Evolutionary conservation across 2,329 filamentous ascomycete genomes (phyloP).

Genomic region (Thermothelomyces thermophilus): DNA sequence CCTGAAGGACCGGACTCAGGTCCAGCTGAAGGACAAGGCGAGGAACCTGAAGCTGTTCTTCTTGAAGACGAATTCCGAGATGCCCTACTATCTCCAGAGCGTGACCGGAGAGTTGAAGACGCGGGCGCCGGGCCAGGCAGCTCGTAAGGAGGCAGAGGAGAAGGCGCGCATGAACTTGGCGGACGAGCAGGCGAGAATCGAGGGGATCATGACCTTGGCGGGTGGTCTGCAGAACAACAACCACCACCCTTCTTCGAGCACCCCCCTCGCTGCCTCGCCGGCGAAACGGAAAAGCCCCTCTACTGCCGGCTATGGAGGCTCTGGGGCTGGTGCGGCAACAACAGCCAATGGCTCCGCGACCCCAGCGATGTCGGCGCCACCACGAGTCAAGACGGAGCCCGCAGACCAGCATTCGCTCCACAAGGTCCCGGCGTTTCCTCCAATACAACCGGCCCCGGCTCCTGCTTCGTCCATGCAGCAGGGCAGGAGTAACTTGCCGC

Average conservation of each 20-base stretch:
- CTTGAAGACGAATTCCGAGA: conserved; percentile 83
- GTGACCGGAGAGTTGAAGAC: conserved; percentile 89
- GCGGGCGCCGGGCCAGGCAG: conserved; percentile 67
- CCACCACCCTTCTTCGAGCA: conserved; percentile 13
- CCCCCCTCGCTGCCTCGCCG: conserved; percentile 10
- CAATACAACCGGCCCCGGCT: conserved; percentile 24
- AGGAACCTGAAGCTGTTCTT: conserved; percentile 88
- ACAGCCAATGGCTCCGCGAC: neutral
- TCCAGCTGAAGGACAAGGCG: conserved; percentile 88
- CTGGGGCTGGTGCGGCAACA: neutral
- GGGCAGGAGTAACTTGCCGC: conserved; percentile 11
- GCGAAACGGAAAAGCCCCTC: conserved; percentile 12
- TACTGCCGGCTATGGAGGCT: conserved; percentile 11
- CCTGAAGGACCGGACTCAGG: conserved; percentile 81
- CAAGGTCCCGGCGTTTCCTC: conserved; percentile 19
- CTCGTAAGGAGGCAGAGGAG: conserved; percentile 61
- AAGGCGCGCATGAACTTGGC: conserved; percentile 51
- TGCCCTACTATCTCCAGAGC: conserved; percentile 78
- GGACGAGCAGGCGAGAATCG: conserved; percentile 53
- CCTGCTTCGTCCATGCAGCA: conserved; percentile 11
- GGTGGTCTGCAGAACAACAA: conserved; percentile 45
- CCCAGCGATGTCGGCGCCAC: conserved; percentile 16
- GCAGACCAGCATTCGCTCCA: conserved; percentile 15
- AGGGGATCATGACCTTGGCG: conserved; percentile 52
- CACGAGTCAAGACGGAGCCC: conserved; percentile 22